phyloP scores from a whole-genome alignment of 768 basidiomycete species.

The Boletus vinaceobasis region DNA sequence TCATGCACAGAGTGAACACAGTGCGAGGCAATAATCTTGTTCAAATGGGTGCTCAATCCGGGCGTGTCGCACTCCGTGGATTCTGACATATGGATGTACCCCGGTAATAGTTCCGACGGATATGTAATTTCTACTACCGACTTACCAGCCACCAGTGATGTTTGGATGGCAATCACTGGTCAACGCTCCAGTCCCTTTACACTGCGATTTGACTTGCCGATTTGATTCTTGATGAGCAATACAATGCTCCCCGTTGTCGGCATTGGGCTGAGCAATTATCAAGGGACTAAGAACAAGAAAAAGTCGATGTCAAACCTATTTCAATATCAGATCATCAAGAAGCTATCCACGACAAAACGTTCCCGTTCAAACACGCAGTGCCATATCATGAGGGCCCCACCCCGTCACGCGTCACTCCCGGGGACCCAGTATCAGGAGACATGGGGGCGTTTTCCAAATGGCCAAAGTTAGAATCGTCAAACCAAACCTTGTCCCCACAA shows the following conservation, averaged over 20 bases:
- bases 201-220: neutral
- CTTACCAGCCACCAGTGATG: neutral
- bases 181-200: neutral
- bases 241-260: neutral
- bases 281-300: neutral
- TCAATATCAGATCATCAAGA: slow-evolving; percentile 8
- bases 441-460: neutral
- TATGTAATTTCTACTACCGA: neutral
- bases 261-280: neutral
- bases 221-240: neutral
- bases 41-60: neutral
- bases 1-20: neutral
- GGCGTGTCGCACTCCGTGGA: neutral
- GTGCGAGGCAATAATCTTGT: neutral
- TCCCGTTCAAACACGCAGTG: neutral
- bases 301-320: neutral
- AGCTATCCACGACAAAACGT: neutral
- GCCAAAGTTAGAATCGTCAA: neutral
- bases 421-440: neutral
- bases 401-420: too few species aligned
- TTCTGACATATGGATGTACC: neutral
- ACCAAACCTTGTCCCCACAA: neutral
- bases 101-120: neutral
- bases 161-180: neutral
- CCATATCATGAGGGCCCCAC: neutral